Percentiles rank a stretch among this genome's conserved stretches.
Conservation (phyloP, 1,284 basidiomycete species). For the Entoloma clypeatum region DNA sequence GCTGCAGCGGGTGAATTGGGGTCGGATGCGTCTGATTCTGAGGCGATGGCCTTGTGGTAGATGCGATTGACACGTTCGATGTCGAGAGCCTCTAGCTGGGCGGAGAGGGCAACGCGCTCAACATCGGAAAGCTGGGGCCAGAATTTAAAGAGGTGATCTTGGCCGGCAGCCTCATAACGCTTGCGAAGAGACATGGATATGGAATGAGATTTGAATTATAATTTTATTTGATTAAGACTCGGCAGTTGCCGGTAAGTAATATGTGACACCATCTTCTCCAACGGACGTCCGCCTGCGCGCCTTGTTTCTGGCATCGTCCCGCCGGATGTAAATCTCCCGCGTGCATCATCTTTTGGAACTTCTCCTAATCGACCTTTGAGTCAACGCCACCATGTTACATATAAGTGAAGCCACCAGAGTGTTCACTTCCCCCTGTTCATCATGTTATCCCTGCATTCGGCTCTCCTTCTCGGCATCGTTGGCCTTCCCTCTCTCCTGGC, state of each 20-base stretch:
- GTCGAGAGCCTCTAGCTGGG: constrained; percentile 82
- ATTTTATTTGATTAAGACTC: no score
- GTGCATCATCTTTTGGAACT: no score
- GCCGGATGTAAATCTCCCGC: no score
- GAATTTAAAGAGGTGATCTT: constrained; percentile 88
- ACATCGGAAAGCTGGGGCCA: constrained; percentile 69
- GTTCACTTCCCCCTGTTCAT: constrained; percentile 9
- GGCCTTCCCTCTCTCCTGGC: constrained; percentile 26
- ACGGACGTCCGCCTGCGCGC: no score
- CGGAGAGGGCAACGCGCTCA: constrained; percentile 63
- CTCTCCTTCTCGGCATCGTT: constrained; percentile 20
- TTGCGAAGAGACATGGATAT: constrained; percentile 49
- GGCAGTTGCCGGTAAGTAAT: constrained; percentile 8
- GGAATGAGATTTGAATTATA: constrained; percentile 52
- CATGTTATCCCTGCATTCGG: constrained; percentile 17
- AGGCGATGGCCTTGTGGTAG: constrained; percentile 72
- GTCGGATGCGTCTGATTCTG: constrained; percentile 54
- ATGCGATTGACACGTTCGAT: constrained; percentile 90
- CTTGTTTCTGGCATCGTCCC: no score
- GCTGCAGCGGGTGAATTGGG: constrained; percentile 42
- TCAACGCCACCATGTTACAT: no score
- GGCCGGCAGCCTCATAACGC: constrained; percentile 76
- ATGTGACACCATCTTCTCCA: no score
- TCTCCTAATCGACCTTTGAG: no score
- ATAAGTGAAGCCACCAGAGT: no score